phyloP scores from a whole-genome alignment of 2,329 filamentous ascomycete genomes.

The Aureobasidium musti region DNA sequence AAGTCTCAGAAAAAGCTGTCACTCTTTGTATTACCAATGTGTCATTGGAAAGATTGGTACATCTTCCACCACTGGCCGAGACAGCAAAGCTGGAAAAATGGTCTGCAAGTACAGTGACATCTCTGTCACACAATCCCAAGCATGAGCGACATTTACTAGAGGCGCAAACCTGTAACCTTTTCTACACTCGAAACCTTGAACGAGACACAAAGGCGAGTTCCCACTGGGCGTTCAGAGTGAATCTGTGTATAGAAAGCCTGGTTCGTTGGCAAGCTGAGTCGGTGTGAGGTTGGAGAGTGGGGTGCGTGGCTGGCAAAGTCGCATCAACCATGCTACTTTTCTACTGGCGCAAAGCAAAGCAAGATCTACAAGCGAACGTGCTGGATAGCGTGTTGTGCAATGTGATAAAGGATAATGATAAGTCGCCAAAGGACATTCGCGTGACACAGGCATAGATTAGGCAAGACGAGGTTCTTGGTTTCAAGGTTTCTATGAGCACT shows the following conservation, averaged over 20 bases:
- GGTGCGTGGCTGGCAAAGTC: slow-evolving; percentile 12
- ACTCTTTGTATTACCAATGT: background rate
- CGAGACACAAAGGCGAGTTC: background rate
- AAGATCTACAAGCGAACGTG: slow-evolving; percentile 9
- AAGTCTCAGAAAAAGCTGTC: background rate
- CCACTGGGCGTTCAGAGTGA: background rate
- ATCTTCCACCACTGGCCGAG: background rate
- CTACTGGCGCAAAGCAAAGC: background rate
- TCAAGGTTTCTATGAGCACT: background rate
- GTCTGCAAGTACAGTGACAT: background rate
- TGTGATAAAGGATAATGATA: no score
- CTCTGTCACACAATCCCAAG: background rate
- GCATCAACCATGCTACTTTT: background rate
- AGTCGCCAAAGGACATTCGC: background rate
- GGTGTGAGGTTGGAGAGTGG: slow-evolving; percentile 16
- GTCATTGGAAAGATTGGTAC: background rate
- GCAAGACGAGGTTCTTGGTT: slow-evolving; percentile 1
- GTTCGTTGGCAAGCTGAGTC: background rate
- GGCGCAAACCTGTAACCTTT: background rate
- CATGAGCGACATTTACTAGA: background rate
- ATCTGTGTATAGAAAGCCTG: background rate
- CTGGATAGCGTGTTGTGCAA: background rate
- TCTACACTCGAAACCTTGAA: background rate
- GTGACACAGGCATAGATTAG: background rate
- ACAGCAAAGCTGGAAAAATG: background rate